Percentiles rank a stretch among this genome's conserved stretches.
phyloP scores from a whole-genome alignment of 129 eudicot genomes.

The Tagetes erecta region DNA sequence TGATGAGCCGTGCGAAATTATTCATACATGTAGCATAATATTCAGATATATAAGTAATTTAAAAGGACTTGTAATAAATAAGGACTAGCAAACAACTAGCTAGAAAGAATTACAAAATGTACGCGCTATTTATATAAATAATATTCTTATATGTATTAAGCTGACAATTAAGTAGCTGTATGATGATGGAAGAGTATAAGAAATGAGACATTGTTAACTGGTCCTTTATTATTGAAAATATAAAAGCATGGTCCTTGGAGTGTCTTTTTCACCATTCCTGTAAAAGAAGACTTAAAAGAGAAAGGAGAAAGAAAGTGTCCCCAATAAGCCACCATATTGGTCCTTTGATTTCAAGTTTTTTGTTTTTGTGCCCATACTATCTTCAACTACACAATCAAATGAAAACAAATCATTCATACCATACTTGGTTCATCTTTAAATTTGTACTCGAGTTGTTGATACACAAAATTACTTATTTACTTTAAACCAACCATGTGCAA shows the following conservation, averaged over 20 bases:
- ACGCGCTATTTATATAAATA: no score
- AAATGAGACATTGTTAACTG: background rate
- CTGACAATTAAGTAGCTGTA: no score
- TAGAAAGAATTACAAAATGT: no score
- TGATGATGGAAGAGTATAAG: conserved; percentile 8
- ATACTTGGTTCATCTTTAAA: conserved; percentile 20
- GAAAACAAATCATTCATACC: conserved; percentile 1
- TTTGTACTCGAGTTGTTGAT: conserved; percentile 7
- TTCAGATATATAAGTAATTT: no score
- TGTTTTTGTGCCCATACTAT: conserved; percentile 27
- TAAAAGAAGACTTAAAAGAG: conserved; percentile 29
- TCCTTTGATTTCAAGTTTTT: conserved; percentile 29
- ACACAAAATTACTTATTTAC: no score
- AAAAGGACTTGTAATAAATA: no score
- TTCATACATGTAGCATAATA: no score
- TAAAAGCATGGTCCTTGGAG: conserved; percentile 25
- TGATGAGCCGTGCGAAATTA: no score
- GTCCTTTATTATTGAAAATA: background rate
- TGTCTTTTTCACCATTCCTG: conserved; percentile 38
- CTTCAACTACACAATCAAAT: conserved; percentile 6
- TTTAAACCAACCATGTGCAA: conserved; percentile 4
- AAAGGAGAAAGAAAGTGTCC: conserved; percentile 30
- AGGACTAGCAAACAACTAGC: no score
- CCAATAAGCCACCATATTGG: conserved; percentile 26
- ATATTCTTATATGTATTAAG: no score